phyloP scores from a whole-genome alignment of 78 protist species.

The Creolimax fragrantissima region DNA sequence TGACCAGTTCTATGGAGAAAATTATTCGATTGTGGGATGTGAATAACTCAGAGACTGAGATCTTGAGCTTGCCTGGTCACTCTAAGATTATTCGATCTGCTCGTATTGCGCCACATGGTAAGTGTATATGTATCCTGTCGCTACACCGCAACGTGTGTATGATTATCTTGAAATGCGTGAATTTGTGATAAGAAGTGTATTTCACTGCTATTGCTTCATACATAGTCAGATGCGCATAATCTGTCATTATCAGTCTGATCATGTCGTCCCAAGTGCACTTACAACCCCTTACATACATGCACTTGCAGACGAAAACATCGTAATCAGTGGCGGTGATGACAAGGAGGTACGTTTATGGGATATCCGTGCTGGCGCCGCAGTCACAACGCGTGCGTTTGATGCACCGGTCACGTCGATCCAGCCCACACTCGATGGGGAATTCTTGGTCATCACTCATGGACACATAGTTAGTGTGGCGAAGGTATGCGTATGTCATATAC shows the following conservation, averaged over 20 bases:
- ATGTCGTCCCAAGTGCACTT: too few species aligned
- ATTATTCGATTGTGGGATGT: not conserved
- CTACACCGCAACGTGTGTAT: too few species aligned
- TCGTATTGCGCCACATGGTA: not conserved
- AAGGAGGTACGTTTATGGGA: not conserved
- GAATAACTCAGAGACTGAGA: conserved; percentile 20
- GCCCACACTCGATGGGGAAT: not conserved
- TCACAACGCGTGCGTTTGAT: not conserved
- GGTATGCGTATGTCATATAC: too few species aligned
- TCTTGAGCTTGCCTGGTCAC: conserved; percentile 45
- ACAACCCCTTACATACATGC: too few species aligned
- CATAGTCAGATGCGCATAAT: too few species aligned
- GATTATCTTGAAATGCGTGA: too few species aligned
- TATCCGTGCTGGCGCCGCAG: not conserved
- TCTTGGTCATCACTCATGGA: not conserved
- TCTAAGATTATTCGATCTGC: not conserved
- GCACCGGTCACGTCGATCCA: not conserved
- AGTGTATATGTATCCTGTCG: not conserved
- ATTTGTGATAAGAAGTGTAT: too few species aligned
- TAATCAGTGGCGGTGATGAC: conserved; percentile 51
- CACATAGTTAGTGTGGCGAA: too few species aligned
- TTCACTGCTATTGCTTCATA: too few species aligned
- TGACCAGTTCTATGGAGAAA: not conserved
- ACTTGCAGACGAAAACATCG: conserved; percentile 32
- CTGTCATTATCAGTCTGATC: too few species aligned